phyloP scores from a whole-genome alignment of 1,284 basidiomycete species.

The Ustilago tritici region DNA sequence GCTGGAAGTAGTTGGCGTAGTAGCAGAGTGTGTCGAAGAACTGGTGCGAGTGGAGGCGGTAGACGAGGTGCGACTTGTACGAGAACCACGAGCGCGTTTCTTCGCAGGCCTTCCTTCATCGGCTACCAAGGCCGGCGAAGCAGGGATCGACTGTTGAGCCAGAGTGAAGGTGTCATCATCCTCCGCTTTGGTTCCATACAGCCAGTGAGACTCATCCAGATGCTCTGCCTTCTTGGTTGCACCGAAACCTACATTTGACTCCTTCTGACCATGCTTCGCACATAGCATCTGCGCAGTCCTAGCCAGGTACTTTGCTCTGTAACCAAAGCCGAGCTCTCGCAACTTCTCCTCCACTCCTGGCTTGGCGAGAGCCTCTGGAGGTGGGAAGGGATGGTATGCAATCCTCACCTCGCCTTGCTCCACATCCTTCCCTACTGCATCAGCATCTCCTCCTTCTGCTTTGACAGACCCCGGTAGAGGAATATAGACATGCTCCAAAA shows the following conservation, averaged over 20 bases:
- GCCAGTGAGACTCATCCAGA: constrained; percentile 27
- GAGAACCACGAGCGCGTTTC: constrained; percentile 24
- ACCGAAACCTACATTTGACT: neutral
- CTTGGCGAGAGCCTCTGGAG: constrained; percentile 77
- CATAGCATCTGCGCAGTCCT: constrained; percentile 82
- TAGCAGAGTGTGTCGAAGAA: too few relatives aligned
- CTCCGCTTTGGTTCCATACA: constrained; percentile 34
- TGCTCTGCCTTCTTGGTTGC: constrained; percentile 10
- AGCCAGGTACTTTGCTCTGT: constrained; percentile 90
- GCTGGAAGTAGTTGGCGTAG: neutral
- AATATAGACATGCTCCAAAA: constrained; percentile 71
- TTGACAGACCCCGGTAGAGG: constrained; percentile 29
- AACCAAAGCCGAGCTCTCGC: constrained; percentile 90
- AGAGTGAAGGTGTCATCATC: constrained; percentile 1
- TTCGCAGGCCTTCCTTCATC: neutral
- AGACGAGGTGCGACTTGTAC: constrained; percentile 7
- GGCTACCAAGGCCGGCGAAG: neutral
- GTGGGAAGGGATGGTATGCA: constrained; percentile 86
- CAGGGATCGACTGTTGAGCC: neutral
- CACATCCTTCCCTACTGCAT: constrained; percentile 2
- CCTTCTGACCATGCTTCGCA: constrained; percentile 69
- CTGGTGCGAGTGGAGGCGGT: constrained; percentile 2
- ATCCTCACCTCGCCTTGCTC: constrained; percentile 45
- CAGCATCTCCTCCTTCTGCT: constrained; percentile 45
- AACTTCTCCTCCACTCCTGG: constrained; percentile 74